phyloP scores from a whole-genome alignment of 2,329 filamentous ascomycete species.

The Juglanconis juglandina region DNA sequence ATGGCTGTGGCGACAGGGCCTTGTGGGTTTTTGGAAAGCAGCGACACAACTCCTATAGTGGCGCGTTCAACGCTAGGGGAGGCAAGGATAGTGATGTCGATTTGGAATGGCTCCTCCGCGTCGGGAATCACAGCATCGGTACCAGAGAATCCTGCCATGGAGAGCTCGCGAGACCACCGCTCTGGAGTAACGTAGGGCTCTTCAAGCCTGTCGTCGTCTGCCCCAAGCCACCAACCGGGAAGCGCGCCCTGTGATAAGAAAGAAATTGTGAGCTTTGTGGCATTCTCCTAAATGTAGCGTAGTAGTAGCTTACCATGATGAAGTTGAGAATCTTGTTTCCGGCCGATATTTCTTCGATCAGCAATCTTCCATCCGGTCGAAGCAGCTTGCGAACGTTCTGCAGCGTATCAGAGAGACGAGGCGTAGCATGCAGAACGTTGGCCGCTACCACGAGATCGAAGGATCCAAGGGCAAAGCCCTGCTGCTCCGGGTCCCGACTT shows the following conservation, averaged over 20 bases:
- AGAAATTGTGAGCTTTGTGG: conserved; percentile 16
- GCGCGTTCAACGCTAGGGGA: too few relatives aligned
- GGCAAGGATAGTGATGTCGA: too few relatives aligned
- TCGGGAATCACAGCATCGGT: too few relatives aligned
- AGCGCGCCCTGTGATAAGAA: conserved; percentile 21
- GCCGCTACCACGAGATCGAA: conserved; percentile 31
- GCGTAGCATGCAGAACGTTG: conserved; percentile 28
- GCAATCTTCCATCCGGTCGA: conserved; percentile 29
- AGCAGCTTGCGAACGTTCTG: conserved; percentile 27
- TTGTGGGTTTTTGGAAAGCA: too few relatives aligned
- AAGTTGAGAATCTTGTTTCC: too few relatives aligned
- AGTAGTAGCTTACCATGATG: too few relatives aligned
- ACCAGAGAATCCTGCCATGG: too few relatives aligned
- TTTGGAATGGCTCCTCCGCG: too few relatives aligned
- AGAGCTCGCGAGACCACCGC: too few relatives aligned
- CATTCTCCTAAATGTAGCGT: too few relatives aligned
- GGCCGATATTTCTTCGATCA: conserved; percentile 21
- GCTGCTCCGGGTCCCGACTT: conserved; percentile 23
- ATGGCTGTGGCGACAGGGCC: too few relatives aligned
- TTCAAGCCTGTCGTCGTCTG: conserved; percentile 23
- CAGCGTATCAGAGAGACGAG: conserved; percentile 21
- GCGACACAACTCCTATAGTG: too few relatives aligned
- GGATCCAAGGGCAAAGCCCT: conserved; percentile 27
- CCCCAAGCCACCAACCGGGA: conserved; percentile 33
- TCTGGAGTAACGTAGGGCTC: conserved; percentile 19